Evolutionary conservation across 768 basidiomycete species (phyloP), one percentile per base, ranked within the genome.

Genomic region (Panus rudis): DNA sequence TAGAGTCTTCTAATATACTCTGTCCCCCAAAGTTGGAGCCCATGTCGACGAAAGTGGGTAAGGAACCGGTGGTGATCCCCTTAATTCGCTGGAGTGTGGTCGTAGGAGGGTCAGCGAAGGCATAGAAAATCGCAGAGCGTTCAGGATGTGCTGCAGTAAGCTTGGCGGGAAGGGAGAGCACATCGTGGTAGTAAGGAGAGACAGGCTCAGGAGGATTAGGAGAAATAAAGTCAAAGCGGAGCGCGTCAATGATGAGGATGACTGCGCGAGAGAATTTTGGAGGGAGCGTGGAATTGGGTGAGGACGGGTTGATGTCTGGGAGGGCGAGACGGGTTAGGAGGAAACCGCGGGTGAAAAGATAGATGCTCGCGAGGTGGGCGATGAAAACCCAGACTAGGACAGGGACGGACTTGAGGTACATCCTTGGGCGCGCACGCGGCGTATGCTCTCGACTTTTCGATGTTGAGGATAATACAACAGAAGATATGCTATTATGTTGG

Each of bases 21-120:
- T 85, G 82, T 0, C 79, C 92, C 11, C 88, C 92, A 64, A 98
- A 96, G 57, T 90, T 97, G 31, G 79, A 80, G 5, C 92, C 91
- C n/a, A 87, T 73, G 56, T 98, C 94, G 30, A 97, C 77, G 57
- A 99, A 97, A 0, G 94, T 98, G 0, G 94, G 93, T 7, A 99
- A 66, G 0, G 92, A 92, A 7, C 94, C 96, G 0, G 96, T 97
- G 0, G 92, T 96, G 31, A 99, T 66, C 0, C 83, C 96, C 55
- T 99, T 99, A 52, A 99, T 81, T 2, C 96, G 77, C 60, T 98
- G 96, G 28, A 98, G 73, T 0, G 94, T 98, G 0, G 91, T 79
- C 0, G 96, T 99, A 0, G 96, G 96, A 0, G 96, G 94, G 56
- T 99, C 94, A 3, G 92, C 79, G 63, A 88, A 82, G 2, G 90